Evolutionary conservation across 2,329 filamentous ascomycete genomes (phyloP).

Genomic region (Fusarium irregulare): DNA sequence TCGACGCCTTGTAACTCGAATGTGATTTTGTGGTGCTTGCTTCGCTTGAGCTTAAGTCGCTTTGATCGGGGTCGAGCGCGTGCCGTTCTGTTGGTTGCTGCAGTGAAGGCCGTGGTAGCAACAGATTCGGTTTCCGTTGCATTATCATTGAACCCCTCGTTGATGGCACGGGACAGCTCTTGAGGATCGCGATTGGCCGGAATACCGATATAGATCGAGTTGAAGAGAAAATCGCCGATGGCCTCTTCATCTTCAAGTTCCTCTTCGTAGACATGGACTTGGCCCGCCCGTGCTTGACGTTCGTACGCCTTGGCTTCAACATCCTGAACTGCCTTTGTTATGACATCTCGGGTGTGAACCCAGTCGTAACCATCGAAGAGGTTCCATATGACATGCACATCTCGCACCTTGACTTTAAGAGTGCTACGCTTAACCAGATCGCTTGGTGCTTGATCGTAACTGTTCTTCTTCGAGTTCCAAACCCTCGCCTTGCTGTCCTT

Average conservation of each 20-base stretch:
- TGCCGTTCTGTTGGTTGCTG: conserved; percentile 64
- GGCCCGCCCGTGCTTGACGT: conserved; percentile 69
- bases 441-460: conserved; percentile 74
- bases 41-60: conserved; percentile 80
- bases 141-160: conserved; percentile 86
- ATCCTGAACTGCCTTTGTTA: conserved; percentile 87
- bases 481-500: conserved; percentile 76
- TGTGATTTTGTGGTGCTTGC: conserved; percentile 92
- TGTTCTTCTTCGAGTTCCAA: conserved; percentile 83
- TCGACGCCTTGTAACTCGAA: conserved; percentile 90
- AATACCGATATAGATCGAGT: conserved; percentile 97
- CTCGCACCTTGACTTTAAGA: conserved; percentile 80
- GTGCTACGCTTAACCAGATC: conserved; percentile 73
- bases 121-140: conserved; percentile 91
- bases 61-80: conserved; percentile 62
- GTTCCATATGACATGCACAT: conserved; percentile 97
- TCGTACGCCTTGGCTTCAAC: conserved; percentile 87
- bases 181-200: conserved; percentile 86
- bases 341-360: conserved; percentile 85
- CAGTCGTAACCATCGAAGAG: conserved; percentile 98
- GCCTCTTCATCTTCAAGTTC: conserved; percentile 85
- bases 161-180: conserved; percentile 85
- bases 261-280: conserved; percentile 70
- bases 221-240: conserved; percentile 96
- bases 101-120: conserved; percentile 77